phyloP scores from a whole-genome alignment of 805 yeast genomes.

The Saccharomycopsis synnaedendra region DNA sequence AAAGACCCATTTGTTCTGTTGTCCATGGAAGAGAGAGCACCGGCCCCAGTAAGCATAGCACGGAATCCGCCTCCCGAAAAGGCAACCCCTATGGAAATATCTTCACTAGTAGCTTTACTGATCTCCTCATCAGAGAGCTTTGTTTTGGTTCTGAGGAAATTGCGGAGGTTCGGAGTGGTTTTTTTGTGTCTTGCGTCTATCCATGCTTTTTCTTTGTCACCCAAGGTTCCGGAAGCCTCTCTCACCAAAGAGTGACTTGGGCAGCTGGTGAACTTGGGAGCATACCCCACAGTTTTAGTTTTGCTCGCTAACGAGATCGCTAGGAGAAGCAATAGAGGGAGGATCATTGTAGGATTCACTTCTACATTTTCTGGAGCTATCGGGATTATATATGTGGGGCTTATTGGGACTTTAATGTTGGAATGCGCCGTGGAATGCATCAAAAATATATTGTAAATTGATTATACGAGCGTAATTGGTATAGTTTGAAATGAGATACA shows the following conservation, averaged over 20 bases:
- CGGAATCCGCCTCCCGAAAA: conserved; percentile 54
- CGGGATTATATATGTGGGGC: too few relatives aligned
- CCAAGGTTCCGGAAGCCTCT: conserved; percentile 32
- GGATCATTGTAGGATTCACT: too few relatives aligned
- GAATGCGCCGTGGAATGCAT: too few relatives aligned
- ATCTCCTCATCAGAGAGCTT: conserved; percentile 25
- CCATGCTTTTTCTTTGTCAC: conserved; percentile 45
- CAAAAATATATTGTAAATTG: too few relatives aligned
- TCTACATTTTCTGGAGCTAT: too few relatives aligned
- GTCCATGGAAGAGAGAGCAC: conserved; percentile 42
- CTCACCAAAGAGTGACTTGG: conserved; percentile 27
- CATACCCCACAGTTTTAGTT: too few relatives aligned
- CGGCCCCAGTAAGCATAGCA: conserved; percentile 53
- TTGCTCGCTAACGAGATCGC: too few relatives aligned
- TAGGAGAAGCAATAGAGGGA: too few relatives aligned
- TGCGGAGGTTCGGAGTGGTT: conserved; percentile 34
- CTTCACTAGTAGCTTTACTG: conserved; percentile 27
- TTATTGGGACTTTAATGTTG: too few relatives aligned
- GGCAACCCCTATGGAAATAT: conserved; percentile 38
- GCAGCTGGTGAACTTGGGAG: too few relatives aligned
- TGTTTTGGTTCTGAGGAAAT: conserved; percentile 31
- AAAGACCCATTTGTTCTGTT: conserved; percentile 27
- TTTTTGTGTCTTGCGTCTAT: conserved; percentile 33
- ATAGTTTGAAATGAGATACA: too few relatives aligned
- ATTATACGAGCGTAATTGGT: too few relatives aligned